Evolutionary conservation across 1,139 yeast genomes (phyloP).

Genomic region (Williopsis jadinii): DNA sequence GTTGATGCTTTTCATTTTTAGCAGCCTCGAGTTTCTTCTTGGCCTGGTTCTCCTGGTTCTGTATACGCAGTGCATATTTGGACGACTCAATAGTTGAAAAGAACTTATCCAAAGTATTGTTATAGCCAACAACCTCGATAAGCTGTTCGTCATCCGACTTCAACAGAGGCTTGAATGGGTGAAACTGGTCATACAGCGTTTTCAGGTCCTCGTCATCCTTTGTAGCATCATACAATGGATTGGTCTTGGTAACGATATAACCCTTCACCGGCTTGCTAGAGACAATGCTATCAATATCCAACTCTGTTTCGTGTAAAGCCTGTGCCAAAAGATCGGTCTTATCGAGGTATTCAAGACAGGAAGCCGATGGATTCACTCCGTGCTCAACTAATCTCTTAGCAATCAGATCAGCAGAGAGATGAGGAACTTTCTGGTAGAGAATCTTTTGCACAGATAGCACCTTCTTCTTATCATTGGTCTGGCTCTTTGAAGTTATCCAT

Average conservation of each 20-base stretch:
- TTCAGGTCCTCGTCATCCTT: conserved; percentile 36
- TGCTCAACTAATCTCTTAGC: conserved; percentile 44
- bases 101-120: conserved; percentile 72
- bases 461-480: conserved; percentile 31
- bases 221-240: conserved; percentile 36
- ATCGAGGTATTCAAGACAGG: conserved; percentile 32
- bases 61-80: conserved; percentile 63
- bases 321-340: conserved; percentile 26
- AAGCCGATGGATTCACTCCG: conserved; percentile 38
- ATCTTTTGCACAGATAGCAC: conserved; percentile 64
- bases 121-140: conserved; percentile 52
- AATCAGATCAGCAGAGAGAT: conserved; percentile 72
- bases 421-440: conserved; percentile 61
- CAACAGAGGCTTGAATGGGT: conserved; percentile 67
- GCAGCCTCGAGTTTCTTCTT: conserved; percentile 70
- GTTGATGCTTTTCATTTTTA: conserved; percentile 61
- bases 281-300: conserved; percentile 27
- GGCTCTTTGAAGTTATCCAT: conserved; percentile 45
- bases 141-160: conserved; percentile 27
- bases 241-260: conserved; percentile 57
- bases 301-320: conserved; percentile 46
- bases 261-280: conserved; percentile 41
- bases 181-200: conserved; percentile 71
- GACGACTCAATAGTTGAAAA: conserved; percentile 83
- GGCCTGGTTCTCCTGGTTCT: conserved; percentile 72